These are phyloP conservation scores for Wickerhamiella azyma DNA, from an alignment of 805 yeast genomes.

Conservation along the genomic window DNA sequence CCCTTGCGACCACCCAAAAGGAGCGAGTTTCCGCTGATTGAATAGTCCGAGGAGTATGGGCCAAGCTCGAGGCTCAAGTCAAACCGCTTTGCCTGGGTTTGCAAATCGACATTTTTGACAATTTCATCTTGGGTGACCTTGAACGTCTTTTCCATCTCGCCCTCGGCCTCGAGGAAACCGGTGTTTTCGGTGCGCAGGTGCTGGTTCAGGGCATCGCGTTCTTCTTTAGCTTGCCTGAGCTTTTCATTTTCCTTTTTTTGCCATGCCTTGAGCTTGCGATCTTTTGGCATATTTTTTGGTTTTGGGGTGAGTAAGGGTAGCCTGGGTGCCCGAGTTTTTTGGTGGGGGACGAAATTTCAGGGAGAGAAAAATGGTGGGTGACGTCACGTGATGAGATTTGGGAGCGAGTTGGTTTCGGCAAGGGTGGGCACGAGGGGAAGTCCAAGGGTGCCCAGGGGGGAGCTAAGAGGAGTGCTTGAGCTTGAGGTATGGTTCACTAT, in stretches of 20 bases:
- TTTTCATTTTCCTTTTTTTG: conserved; percentile 54
- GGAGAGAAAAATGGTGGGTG: not conserved
- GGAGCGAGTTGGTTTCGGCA: too few relatives aligned
- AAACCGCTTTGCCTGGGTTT: conserved; percentile 61
- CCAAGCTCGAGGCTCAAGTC: conserved; percentile 66
- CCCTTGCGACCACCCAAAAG: conserved; percentile 84
- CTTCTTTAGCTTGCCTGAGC: conserved; percentile 64
- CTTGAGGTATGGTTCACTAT: too few relatives aligned
- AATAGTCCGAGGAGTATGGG: conserved; percentile 67
- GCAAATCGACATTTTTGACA: conserved; percentile 54
- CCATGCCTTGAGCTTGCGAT: conserved; percentile 15
- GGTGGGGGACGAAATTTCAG: not conserved
- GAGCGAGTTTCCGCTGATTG: conserved; percentile 76
- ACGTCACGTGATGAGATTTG: too few relatives aligned
- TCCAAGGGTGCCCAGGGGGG: too few relatives aligned
- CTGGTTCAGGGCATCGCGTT: conserved; percentile 61
- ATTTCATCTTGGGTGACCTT: conserved; percentile 76
- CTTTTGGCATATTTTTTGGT: conserved; percentile 26
- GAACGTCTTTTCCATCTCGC: conserved; percentile 81
- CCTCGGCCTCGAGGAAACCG: conserved; percentile 85
- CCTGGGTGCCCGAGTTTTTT: too few relatives aligned
- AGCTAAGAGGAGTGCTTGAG: too few relatives aligned
- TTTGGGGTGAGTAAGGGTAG: too few relatives aligned
- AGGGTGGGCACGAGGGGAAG: too few relatives aligned
- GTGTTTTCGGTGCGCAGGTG: conserved; percentile 68